Evolutionary conservation across 208 protist species (phyloP).

Genomic region (Leishmania amazonensis): DNA sequence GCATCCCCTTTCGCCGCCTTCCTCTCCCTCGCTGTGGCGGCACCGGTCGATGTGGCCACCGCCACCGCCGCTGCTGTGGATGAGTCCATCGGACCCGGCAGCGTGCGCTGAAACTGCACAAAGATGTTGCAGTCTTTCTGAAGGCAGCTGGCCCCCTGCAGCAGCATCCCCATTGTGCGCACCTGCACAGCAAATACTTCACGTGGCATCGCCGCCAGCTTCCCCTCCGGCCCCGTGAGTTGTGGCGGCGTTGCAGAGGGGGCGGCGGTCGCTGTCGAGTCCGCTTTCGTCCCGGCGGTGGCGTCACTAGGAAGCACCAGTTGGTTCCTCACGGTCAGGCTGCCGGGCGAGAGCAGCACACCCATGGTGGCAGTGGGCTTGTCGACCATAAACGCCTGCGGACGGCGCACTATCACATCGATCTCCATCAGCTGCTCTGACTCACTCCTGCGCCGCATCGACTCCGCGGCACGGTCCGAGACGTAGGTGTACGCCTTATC

Average conservation of each 20-base stretch:
- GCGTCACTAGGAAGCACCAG: constrained; percentile 27
- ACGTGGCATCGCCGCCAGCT: background rate
- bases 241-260: background rate
- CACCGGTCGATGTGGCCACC: background rate
- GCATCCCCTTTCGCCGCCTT: background rate
- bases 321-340: constrained; percentile 52
- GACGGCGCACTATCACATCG: constrained; percentile 61
- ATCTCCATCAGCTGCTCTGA: constrained; percentile 55
- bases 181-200: constrained; percentile 40
- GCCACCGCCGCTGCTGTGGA: background rate
- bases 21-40: background rate
- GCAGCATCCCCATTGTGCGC: constrained; percentile 32
- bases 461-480: constrained; percentile 41
- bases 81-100: background rate
- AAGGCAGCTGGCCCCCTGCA: constrained; percentile 39
- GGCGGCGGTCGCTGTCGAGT: background rate
- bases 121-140: constrained; percentile 43
- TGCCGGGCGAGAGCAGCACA: constrained; percentile 65
- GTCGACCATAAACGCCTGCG: constrained; percentile 60
- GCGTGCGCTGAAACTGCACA: constrained; percentile 32
- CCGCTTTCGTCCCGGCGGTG: background rate
- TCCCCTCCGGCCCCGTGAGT: constrained; percentile 4
- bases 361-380: constrained; percentile 34
- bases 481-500: constrained; percentile 78
- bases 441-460: constrained; percentile 31